Evolutionary conservation across 2,329 filamentous ascomycete genomes (phyloP).

Genomic region (Truncatella angustata): DNA sequence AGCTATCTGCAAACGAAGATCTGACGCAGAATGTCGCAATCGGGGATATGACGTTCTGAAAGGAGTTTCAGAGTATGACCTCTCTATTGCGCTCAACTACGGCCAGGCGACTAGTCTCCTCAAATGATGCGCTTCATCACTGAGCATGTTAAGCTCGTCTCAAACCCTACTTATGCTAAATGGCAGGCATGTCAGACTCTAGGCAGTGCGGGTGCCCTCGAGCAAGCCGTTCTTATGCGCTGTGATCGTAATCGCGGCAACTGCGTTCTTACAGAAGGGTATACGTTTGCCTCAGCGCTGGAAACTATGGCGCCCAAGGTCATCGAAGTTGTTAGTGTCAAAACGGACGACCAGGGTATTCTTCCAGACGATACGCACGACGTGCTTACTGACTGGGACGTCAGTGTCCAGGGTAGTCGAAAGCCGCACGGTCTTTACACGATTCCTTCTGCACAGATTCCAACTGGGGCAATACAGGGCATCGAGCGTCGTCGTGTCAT

Average conservation of each 20-base stretch:
- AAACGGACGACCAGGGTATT: slow-evolving; percentile 53
- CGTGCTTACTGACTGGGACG: slow-evolving; percentile 50
- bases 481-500: slow-evolving; percentile 65
- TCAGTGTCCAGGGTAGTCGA: slow-evolving; percentile 34
- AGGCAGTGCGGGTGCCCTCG: slow-evolving; percentile 82
- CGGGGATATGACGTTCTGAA: slow-evolving; percentile 76
- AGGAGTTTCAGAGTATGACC: slow-evolving; percentile 55
- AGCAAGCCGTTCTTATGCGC: slow-evolving; percentile 81
- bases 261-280: slow-evolving; percentile 82
- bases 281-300: slow-evolving; percentile 76
- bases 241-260: slow-evolving; percentile 68
- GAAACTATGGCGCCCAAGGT: slow-evolving; percentile 57
- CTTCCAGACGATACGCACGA: slow-evolving; percentile 51
- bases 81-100: slow-evolving; percentile 90
- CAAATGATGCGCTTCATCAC: slow-evolving; percentile 89
- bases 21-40: no score
- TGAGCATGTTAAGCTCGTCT: slow-evolving; percentile 91
- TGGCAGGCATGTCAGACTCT: slow-evolving; percentile 83
- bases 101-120: slow-evolving; percentile 82
- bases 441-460: slow-evolving; percentile 80
- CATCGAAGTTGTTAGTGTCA: slow-evolving; percentile 47
- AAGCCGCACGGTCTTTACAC: slow-evolving; percentile 59
- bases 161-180: slow-evolving; percentile 85
- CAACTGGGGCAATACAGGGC: slow-evolving; percentile 81
- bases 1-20: slow-evolving; percentile 43